phyloP scores from a whole-genome alignment of 495 filamentous ascomycete genomes.

The Annulohypoxylon nitens region DNA sequence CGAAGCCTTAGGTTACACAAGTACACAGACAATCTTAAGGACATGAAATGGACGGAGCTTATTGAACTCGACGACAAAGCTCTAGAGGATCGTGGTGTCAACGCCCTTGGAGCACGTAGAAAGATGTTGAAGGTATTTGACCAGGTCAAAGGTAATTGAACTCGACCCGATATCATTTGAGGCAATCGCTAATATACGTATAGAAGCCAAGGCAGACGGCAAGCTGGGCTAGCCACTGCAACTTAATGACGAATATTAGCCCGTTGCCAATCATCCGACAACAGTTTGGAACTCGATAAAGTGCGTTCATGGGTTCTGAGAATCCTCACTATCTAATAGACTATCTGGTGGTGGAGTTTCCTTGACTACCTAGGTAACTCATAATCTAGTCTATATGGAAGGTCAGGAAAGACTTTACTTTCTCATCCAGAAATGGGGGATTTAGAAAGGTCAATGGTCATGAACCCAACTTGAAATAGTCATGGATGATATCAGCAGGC shows the following conservation, averaged over 20 bases:
- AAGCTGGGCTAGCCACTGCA: slow-evolving; percentile 63
- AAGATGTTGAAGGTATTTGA: slow-evolving; percentile 99
- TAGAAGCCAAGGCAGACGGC: slow-evolving; percentile 73
- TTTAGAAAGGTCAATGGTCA: slow-evolving; percentile 25
- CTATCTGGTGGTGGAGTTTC: slow-evolving; percentile 4
- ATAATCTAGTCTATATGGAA: slow-evolving; percentile 16
- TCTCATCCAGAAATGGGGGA: slow-evolving; percentile 19
- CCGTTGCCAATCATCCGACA: slow-evolving; percentile 14
- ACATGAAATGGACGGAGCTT: slow-evolving; percentile 95
- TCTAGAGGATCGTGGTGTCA: slow-evolving; percentile 92
- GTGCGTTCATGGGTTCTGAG: slow-evolving; percentile 8
- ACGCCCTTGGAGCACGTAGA: slow-evolving; percentile 91
- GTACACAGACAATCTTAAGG: slow-evolving; percentile 98
- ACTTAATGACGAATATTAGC: slow-evolving; percentile 37
- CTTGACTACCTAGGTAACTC: background rate
- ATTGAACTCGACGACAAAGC: slow-evolving; percentile 93
- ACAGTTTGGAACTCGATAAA: slow-evolving; percentile 22
- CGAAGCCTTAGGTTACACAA: slow-evolving; percentile 96
- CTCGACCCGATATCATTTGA: background rate
- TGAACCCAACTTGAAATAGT: slow-evolving; percentile 12
- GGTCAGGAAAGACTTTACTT: slow-evolving; percentile 17
- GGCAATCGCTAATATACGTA: slow-evolving; percentile 43
- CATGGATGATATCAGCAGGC: slow-evolving; percentile 1
- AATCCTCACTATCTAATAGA: background rate
- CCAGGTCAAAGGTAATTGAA: slow-evolving; percentile 79